Conservation (phyloP, 306 rosid species). For the Quillaja saponaria region DNA sequence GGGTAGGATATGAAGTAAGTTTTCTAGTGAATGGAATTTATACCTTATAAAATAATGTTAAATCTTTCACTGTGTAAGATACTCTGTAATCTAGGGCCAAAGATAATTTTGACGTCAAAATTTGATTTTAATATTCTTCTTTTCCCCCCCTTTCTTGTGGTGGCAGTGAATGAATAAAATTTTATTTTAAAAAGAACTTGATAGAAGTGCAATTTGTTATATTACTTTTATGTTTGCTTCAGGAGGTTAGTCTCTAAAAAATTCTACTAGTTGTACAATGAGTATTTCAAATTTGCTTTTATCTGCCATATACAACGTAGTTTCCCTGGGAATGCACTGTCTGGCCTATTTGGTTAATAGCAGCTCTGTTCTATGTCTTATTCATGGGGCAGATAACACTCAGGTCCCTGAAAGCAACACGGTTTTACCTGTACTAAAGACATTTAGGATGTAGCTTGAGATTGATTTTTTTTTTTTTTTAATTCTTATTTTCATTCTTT, state of each 20-base stretch:
- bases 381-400: too few relatives aligned
- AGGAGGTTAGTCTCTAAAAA: neutral
- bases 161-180: too few relatives aligned
- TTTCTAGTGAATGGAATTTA: constrained; percentile 24
- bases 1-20: constrained; percentile 92
- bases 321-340: neutral
- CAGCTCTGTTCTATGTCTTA: too few relatives aligned
- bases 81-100: too few relatives aligned
- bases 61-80: constrained; percentile 9
- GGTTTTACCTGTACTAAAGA: too few relatives aligned
- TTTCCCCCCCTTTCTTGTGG: too few relatives aligned
- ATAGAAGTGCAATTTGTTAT: neutral
- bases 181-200: too few relatives aligned
- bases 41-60: constrained; percentile 9
- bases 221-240: neutral
- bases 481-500: too few relatives aligned
- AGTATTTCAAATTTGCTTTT: neutral
- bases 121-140: neutral
- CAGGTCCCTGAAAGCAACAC: too few relatives aligned
- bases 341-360: neutral
- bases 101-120: too few relatives aligned
- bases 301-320: neutral
- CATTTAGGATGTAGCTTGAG: too few relatives aligned
- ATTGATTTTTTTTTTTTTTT: too few relatives aligned
- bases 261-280: neutral